These are phyloP conservation scores for Stachybotrys elegans DNA, from an alignment of 2,329 filamentous ascomycete species.

Conservation along the genomic window DNA sequence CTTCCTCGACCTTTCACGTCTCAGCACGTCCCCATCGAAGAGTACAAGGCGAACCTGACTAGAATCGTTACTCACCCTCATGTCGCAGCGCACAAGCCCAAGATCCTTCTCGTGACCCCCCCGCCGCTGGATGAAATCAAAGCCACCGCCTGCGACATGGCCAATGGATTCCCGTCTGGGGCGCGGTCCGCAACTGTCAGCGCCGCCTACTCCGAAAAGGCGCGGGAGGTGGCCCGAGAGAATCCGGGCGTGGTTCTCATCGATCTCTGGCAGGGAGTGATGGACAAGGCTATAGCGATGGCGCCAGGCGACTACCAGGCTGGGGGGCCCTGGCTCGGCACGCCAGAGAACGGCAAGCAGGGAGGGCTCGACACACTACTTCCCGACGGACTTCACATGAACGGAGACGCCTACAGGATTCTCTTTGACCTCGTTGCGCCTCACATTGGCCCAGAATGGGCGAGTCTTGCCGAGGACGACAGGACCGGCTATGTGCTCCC, in stretches of 20 bases:
- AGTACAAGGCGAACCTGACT: constrained; percentile 68
- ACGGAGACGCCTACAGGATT: constrained; percentile 46
- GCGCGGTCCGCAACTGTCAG: constrained; percentile 43
- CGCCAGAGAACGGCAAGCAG: constrained; percentile 41
- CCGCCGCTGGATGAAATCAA: constrained; percentile 78
- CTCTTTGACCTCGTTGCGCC: constrained; percentile 43
- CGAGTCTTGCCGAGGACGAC: constrained; percentile 27
- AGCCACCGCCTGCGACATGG: constrained; percentile 42
- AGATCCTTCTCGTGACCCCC: constrained; percentile 73
- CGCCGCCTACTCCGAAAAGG: constrained; percentile 52
- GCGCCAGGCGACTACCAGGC: constrained; percentile 52
- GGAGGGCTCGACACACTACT: constrained; percentile 48
- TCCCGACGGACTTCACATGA: constrained; percentile 56
- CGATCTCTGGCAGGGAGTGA: constrained; percentile 76
- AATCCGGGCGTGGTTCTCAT: constrained; percentile 64
- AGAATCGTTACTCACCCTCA: constrained; percentile 67
- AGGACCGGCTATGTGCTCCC: constrained; percentile 40
- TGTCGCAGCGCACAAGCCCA: constrained; percentile 64
- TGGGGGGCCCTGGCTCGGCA: constrained; percentile 42
- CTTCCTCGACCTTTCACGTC: constrained; percentile 55
- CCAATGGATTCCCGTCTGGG: constrained; percentile 36
- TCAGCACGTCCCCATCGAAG: constrained; percentile 74
- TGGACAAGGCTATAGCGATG: constrained; percentile 60
- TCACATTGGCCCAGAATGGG: constrained; percentile 43
- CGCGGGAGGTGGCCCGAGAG: constrained; percentile 63